Conservation (phyloP, 352 stramenopile species). For the Globisporangium acanthophoron region DNA sequence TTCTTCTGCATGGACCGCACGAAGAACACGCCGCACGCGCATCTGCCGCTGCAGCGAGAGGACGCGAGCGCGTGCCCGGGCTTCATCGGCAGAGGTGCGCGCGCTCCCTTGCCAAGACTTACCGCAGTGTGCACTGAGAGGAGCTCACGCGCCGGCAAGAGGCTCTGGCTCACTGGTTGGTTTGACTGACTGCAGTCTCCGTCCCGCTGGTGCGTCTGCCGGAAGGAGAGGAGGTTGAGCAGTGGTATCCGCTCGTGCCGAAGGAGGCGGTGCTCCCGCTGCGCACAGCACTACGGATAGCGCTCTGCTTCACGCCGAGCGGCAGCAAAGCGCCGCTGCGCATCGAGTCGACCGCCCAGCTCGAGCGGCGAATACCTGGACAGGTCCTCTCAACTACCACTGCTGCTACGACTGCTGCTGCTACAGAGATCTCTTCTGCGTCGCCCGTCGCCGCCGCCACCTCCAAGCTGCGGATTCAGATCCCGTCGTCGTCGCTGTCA, state of each 20-base stretch:
- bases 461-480: slow-evolving; percentile 8
- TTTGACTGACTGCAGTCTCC: slow-evolving; percentile 22
- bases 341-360: slow-evolving; percentile 17
- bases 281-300: slow-evolving; percentile 62
- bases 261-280: slow-evolving; percentile 43
- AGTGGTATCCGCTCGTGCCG: slow-evolving; percentile 73
- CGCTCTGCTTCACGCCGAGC: slow-evolving; percentile 58
- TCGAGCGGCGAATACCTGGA: slow-evolving; percentile 13
- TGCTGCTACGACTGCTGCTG: background rate
- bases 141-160: background rate
- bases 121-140: background rate
- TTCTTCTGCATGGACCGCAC: slow-evolving; percentile 66
- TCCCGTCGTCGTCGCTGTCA: background rate
- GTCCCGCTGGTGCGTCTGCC: slow-evolving; percentile 61
- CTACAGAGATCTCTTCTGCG: slow-evolving; percentile 26
- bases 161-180: background rate
- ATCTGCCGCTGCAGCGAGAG: slow-evolving; percentile 36
- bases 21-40: slow-evolving; percentile 38
- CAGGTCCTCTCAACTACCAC: slow-evolving; percentile 3
- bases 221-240: slow-evolving; percentile 76
- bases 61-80: slow-evolving; percentile 39
- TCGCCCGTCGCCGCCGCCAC: slow-evolving; percentile 23
- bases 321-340: slow-evolving; percentile 16
- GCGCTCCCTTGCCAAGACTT: background rate
- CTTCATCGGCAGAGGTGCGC: slow-evolving; percentile 72